phyloP scores from a whole-genome alignment of 495 filamentous ascomycete genomes.

The Aspergillus avenaceus region DNA sequence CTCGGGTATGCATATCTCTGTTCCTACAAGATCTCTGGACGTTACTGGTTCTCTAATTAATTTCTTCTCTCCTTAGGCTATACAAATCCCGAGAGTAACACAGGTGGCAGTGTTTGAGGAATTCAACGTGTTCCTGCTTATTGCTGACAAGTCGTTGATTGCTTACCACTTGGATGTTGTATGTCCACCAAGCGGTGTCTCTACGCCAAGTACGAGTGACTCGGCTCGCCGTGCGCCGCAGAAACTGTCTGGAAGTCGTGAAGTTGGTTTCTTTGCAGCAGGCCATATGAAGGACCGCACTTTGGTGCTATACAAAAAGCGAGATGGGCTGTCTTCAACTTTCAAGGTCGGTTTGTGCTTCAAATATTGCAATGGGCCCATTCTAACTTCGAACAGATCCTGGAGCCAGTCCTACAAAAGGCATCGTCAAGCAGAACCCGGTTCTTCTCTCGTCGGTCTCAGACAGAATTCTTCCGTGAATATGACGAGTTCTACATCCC shows the following conservation, averaged over 20 bases:
- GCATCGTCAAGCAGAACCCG: conserved; percentile 52
- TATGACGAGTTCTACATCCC: conserved; percentile 99
- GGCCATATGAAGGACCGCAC: conserved; percentile 95
- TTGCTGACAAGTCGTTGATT: conserved; percentile 85
- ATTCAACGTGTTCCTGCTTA: conserved; percentile 84
- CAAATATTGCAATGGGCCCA: not conserved
- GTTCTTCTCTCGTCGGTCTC: conserved; percentile 62
- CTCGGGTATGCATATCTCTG: conserved; percentile 52
- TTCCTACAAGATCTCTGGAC: not conserved
- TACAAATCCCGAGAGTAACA: conserved; percentile 71
- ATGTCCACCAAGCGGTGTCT: conserved; percentile 64
- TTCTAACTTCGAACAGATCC: conserved; percentile 44
- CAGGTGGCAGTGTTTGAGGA: conserved; percentile 95
- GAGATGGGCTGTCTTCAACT: conserved; percentile 82
- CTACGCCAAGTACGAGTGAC: conserved; percentile 51
- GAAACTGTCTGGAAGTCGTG: conserved; percentile 78
- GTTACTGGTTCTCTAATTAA: no score
- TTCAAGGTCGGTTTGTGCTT: conserved; percentile 60
- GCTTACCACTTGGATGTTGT: conserved; percentile 93
- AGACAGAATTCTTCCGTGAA: conserved; percentile 94
- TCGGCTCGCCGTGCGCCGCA: conserved; percentile 74
- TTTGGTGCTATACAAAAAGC: conserved; percentile 94
- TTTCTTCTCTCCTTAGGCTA: no score
- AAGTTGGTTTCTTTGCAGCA: conserved; percentile 93
- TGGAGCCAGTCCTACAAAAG: conserved; percentile 93